A percentile compares a stretch with the other conserved stretches of the same genome.
Evolutionary conservation across 1,284 basidiomycete species (phyloP).

Genomic region (Irpex sp.): DNA sequence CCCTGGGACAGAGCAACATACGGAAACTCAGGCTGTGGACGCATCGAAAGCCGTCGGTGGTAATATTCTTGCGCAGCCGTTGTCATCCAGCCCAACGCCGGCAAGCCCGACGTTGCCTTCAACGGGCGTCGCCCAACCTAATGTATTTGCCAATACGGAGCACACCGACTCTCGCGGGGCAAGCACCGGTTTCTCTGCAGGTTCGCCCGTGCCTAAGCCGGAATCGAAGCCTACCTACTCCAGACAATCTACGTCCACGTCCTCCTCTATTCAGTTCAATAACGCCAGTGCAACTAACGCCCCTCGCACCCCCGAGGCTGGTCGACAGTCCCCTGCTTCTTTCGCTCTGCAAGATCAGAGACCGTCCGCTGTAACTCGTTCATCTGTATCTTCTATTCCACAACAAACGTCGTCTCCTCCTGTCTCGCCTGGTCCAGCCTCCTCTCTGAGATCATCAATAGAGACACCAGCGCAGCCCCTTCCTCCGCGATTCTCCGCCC

Average conservation of each 20-base stretch:
- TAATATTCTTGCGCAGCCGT: background rate
- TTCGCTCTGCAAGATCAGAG: background rate
- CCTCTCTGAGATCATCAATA: background rate
- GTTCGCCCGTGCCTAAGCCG: slow-evolving; percentile 24
- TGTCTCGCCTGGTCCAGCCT: slow-evolving; percentile 2
- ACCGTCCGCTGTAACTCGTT: background rate
- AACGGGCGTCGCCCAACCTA: slow-evolving; percentile 10
- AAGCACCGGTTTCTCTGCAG: slow-evolving; percentile 21
- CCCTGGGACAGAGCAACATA: background rate
- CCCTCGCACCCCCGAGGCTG: background rate
- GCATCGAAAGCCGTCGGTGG: background rate
- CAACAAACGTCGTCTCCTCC: slow-evolving; percentile 5
- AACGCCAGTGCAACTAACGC: background rate
- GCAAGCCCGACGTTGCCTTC: slow-evolving; percentile 18
- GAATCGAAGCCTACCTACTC: slow-evolving; percentile 30
- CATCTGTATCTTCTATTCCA: background rate
- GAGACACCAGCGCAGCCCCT: background rate
- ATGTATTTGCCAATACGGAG: background rate
- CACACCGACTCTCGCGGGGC: slow-evolving; percentile 10
- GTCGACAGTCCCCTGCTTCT: slow-evolving; percentile 5
- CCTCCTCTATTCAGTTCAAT: slow-evolving; percentile 6
- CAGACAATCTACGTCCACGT: slow-evolving; percentile 12
- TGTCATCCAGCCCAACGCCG: slow-evolving; percentile 7
- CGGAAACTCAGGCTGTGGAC: background rate
- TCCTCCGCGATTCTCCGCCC: background rate